A percentile compares a stretch with the other conserved stretches of the same genome.
These are phyloP conservation scores for Multifurca ochricompacta DNA, from an alignment of 768 basidiomycete species.

Conservation along the genomic window DNA sequence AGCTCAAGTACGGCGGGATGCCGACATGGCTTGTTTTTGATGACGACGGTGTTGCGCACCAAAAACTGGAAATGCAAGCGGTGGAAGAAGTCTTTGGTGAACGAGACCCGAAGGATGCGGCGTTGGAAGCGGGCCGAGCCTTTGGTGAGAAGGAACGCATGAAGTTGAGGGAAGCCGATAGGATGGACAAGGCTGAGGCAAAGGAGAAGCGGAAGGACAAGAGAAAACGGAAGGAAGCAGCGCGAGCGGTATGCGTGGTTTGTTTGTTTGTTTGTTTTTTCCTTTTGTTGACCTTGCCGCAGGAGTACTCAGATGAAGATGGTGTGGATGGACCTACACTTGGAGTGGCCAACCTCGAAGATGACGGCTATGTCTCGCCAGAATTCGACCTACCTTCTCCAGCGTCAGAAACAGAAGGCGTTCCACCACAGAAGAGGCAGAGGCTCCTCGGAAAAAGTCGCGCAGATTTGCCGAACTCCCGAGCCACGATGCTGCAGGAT, in stretches of 20 bases:
- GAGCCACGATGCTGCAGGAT: constrained; percentile 36
- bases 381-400: constrained; percentile 49
- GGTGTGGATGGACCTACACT: constrained; percentile 27
- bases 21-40: constrained; percentile 83
- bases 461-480: constrained; percentile 20
- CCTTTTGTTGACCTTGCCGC: background rate
- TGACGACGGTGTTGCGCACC: constrained; percentile 73
- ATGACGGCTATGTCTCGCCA: constrained; percentile 66
- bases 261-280: background rate
- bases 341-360: constrained; percentile 33
- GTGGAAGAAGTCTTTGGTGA: constrained; percentile 58
- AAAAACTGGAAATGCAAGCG: constrained; percentile 76
- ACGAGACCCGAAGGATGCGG: constrained; percentile 50
- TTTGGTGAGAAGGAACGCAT: constrained; percentile 70
- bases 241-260: constrained; percentile 31
- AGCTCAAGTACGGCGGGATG: constrained; percentile 50
- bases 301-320: constrained; percentile 22
- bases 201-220: constrained; percentile 87
- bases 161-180: constrained; percentile 63
- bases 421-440: constrained; percentile 29
- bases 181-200: constrained; percentile 72
- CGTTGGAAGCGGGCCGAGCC: constrained; percentile 52
- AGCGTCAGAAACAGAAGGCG: constrained; percentile 27
- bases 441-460: constrained; percentile 22
- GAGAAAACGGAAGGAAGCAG: constrained; percentile 79